A percentile compares a stretch with the other conserved stretches of the same genome.
Evolutionary conservation across 2,329 filamentous ascomycete species (phyloP).

Genomic region (Tolypocladium inflatum): DNA sequence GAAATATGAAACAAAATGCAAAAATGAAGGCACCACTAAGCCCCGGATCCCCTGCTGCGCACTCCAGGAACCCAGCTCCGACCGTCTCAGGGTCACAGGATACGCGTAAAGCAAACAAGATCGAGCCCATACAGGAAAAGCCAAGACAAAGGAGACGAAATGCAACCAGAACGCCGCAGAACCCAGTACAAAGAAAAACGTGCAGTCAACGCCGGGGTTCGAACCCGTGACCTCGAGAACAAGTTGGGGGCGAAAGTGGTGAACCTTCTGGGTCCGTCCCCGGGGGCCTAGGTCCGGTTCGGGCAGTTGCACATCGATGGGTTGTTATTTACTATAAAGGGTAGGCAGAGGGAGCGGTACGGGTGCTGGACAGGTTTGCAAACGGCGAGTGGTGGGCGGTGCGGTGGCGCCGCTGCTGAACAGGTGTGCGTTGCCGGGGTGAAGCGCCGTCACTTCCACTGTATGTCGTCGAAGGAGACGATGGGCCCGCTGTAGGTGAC

Average conservation of each 20-base stretch:
- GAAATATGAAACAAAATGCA: background rate
- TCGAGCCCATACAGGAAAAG: background rate
- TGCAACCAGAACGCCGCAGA: background rate
- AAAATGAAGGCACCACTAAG: background rate
- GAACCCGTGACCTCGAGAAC: background rate
- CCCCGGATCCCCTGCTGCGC: background rate
- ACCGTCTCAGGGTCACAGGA: background rate
- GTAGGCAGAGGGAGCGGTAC: background rate
- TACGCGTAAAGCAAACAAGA: background rate
- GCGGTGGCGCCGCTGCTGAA: background rate
- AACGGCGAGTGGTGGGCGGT: background rate
- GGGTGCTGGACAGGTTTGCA: background rate
- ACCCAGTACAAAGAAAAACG: background rate
- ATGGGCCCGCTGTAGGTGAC: slow-evolving; percentile 23
- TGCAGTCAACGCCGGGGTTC: background rate
- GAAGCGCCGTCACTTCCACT: slow-evolving; percentile 16
- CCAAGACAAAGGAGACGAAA: background rate
- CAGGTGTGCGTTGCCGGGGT: background rate
- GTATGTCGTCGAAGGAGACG: slow-evolving; percentile 29
- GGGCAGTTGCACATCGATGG: background rate
- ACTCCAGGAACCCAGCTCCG: background rate
- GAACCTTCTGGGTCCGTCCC: background rate
- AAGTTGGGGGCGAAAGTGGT: background rate
- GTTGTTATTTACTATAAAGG: background rate
- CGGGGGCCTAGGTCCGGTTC: background rate